Evolutionary conservation across 1,139 yeast genomes (phyloP).

Genomic region (Hansenula anomala): DNA sequence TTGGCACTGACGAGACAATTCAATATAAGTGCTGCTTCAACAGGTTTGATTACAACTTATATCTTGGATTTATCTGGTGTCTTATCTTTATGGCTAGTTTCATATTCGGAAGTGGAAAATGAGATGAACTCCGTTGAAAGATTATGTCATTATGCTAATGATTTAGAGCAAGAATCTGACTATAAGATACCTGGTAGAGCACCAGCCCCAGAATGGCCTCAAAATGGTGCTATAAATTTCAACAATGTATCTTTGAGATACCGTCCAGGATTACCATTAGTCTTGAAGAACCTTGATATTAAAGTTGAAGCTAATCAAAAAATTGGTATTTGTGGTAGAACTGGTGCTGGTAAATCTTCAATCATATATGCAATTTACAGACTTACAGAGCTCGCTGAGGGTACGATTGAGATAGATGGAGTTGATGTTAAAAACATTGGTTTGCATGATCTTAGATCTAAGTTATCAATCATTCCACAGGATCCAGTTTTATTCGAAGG

Average conservation of each 20-base stretch:
- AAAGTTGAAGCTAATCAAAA: conserved; percentile 30
- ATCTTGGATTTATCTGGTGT: conserved; percentile 51
- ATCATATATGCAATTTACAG: conserved; percentile 51
- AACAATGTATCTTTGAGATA: conserved; percentile 59
- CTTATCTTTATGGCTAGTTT: conserved; percentile 45
- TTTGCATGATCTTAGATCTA: conserved; percentile 37
- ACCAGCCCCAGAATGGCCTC: conserved; percentile 63
- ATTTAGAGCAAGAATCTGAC: conserved; percentile 61
- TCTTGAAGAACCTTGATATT: conserved; percentile 51
- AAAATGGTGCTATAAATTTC: conserved; percentile 51
- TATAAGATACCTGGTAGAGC: conserved; percentile 46
- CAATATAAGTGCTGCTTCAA: conserved; percentile 59
- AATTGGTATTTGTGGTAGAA: conserved; percentile 55
- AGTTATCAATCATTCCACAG: conserved; percentile 52
- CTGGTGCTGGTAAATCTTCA: conserved; percentile 59
- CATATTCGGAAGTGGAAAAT: conserved; percentile 69
- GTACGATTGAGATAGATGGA: conserved; percentile 42
- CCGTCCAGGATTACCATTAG: conserved; percentile 72
- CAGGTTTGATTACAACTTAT: conserved; percentile 69
- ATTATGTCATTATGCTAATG: conserved; percentile 63
- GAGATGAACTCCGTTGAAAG: conserved; percentile 88
- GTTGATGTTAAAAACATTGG: conserved; percentile 42
- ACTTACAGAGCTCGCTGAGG: conserved; percentile 37
- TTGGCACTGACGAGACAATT: conserved; percentile 66
- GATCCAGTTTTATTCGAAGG: conserved; percentile 55